Evolutionary conservation across 1,284 basidiomycete species (phyloP), one percentile per base, ranked within the genome.

Genomic region (Pseudozyma tsukubaensis): DNA sequence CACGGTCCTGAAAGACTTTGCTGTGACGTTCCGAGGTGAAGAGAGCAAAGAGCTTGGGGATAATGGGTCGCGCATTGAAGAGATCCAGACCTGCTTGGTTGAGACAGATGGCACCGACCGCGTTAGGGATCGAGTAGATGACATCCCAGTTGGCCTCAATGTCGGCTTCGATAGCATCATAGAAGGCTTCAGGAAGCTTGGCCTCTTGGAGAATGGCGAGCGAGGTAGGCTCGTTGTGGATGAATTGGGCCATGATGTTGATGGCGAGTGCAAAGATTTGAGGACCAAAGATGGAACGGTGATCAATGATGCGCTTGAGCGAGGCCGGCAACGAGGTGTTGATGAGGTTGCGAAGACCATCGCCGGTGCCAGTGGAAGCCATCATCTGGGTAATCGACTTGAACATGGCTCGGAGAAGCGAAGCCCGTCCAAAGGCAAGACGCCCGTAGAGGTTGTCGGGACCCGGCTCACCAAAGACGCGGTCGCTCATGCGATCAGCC

Each of bases 171-270:
- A 99, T 89, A 6, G 92, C 89, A 60, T 89, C 88, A 85, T 95
- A 97, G 75, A 99, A 93, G 0, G 91, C 89, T 80, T 96, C 93
- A 0, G 97, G 97, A 2, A 99, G 86, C 29, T 92, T 90, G 50
- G 91, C 89, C 85, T 99, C 97, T 85, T 99, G 97, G 40, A 99
- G 91, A 54, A 95, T 92, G 1, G 90, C 87, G 59, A 99, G 87
- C 13, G 94, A 97, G 0, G 96, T 98, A 11, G 97, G 97, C 86
- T 99, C 97, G 80, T 98, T 99, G 87, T 99, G 96, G 16, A 99
- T 91, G 85, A 99, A 98, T 0, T 94, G 95, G 6, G 96, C 91
- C 91, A 97, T 94, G 83, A 97, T 93, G 85, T 96, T 96, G 87
- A 97, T 94, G 1, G 94, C 72, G 10, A 77, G 66, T 1, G 93